phyloP scores from a whole-genome alignment of 148 eudicot species.

The Hydrangea macrophylla region DNA sequence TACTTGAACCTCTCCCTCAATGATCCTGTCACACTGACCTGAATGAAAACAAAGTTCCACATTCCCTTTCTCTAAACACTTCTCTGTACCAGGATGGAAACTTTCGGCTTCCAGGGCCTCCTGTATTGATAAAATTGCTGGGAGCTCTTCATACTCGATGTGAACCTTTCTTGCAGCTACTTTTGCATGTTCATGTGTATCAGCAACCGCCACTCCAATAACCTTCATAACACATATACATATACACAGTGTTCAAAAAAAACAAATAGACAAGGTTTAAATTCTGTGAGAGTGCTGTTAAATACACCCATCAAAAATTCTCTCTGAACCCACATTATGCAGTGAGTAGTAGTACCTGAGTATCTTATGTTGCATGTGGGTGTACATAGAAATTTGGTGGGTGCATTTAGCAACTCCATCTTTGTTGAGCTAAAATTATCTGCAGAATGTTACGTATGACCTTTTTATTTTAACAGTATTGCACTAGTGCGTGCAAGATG shows the following conservation, averaged over 20 bases:
- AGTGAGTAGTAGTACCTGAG: too few relatives aligned
- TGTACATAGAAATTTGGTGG: neutral
- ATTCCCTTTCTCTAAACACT: constrained; percentile 60
- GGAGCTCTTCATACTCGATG: constrained; percentile 81
- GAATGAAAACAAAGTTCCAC: constrained; percentile 78
- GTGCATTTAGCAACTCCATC: neutral
- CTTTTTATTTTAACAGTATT: neutral
- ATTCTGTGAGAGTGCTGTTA: neutral
- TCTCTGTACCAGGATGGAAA: constrained; percentile 81
- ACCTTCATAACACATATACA: constrained; percentile 41
- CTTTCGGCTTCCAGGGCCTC: constrained; percentile 65
- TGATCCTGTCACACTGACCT: constrained; percentile 78
- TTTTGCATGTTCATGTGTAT: constrained; percentile 92
- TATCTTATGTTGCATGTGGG: too few relatives aligned
- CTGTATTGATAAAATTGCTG: constrained; percentile 78
- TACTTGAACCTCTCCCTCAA: constrained; percentile 83
- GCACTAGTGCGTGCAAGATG: neutral
- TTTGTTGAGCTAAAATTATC: neutral
- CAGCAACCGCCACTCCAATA: constrained; percentile 92
- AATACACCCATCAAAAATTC: neutral
- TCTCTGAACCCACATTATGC: too few relatives aligned
- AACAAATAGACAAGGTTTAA: neutral
- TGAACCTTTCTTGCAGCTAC: constrained; percentile 77
- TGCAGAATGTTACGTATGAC: too few relatives aligned
- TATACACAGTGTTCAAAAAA: neutral